phyloP scores from a whole-genome alignment of 495 filamentous ascomycete species.

The Lepraria neglecta region DNA sequence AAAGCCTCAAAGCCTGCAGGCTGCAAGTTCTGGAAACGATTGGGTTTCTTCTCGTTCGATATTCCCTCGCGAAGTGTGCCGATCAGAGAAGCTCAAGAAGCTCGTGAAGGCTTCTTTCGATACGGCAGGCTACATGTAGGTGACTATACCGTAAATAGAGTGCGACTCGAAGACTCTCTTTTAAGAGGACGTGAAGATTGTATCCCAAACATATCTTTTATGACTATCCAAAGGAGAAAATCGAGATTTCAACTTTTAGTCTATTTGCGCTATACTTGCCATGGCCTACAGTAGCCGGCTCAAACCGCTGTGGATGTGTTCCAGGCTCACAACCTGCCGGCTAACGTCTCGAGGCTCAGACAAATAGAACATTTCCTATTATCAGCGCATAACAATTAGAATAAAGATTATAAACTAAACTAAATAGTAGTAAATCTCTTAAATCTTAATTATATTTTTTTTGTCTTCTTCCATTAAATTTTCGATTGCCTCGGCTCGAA shows the following conservation, averaged over 20 bases:
- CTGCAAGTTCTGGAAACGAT: background rate
- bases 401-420: too few species aligned
- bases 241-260: background rate
- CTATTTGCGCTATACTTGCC: background rate
- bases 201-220: background rate
- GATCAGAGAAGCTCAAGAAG: background rate
- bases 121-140: background rate
- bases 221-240: background rate
- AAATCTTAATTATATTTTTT: too few species aligned
- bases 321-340: too few species aligned
- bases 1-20: background rate
- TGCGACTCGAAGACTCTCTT: background rate
- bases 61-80: background rate
- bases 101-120: background rate
- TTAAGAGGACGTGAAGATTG: background rate
- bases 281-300: background rate
- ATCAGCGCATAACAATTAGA: too few species aligned
- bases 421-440: too few species aligned
- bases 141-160: background rate
- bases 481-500: too few species aligned
- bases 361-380: too few species aligned
- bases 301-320: too few species aligned
- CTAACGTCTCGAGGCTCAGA: too few species aligned
- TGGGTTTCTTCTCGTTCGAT: background rate
- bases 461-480: too few species aligned